Percentiles rank a stretch among this genome's conserved stretches.
Conservation (phyloP, 257 asterid genomes). For the Prunella vulgaris region DNA sequence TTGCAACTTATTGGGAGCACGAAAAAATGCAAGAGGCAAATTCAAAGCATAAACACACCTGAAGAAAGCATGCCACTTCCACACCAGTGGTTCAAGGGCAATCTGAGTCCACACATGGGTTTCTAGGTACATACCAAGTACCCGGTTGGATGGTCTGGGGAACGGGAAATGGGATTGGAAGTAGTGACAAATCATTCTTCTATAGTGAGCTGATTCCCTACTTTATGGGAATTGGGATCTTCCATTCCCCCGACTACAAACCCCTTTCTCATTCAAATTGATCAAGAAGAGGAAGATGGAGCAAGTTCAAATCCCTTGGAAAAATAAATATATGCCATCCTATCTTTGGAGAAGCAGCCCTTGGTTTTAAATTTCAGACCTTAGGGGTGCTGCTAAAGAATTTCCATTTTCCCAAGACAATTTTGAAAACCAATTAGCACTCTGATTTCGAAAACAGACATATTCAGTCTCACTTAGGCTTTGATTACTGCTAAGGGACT, state of each 20-base stretch:
- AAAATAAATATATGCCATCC: background rate
- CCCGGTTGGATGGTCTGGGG: background rate
- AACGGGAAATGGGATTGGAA: background rate
- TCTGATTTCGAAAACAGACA: background rate
- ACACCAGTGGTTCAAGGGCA: too few species aligned
- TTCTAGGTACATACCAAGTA: too few species aligned
- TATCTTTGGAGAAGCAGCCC: background rate
- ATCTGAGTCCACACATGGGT: too few species aligned
- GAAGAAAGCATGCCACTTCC: too few species aligned
- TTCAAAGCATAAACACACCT: conserved; percentile 26
- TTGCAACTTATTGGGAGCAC: conserved; percentile 35
- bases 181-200: background rate
- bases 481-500: too few species aligned
- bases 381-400: background rate
- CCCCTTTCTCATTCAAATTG: background rate
- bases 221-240: background rate
- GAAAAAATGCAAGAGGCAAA: conserved; percentile 26
- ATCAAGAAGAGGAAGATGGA: background rate
- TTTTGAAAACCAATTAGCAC: background rate
- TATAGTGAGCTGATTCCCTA: background rate
- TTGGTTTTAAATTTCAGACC: background rate
- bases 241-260: background rate
- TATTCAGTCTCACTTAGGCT: background rate
- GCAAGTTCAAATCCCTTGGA: background rate
- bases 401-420: background rate